phyloP scores from a whole-genome alignment of 2,329 filamentous ascomycete genomes.

The Teratosphaeria pseudoeucalypti region DNA sequence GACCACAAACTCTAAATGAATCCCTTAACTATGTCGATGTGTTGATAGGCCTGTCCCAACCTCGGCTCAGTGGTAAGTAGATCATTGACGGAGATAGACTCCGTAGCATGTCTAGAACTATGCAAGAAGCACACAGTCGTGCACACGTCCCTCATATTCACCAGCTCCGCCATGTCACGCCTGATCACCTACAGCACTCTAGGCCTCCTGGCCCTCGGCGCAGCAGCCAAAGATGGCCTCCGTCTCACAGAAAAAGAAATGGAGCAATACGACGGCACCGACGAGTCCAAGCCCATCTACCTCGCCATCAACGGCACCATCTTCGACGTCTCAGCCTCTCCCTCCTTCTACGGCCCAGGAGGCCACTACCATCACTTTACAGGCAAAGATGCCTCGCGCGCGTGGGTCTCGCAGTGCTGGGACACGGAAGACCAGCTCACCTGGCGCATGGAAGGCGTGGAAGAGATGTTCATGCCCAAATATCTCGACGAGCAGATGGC shows the following conservation, averaged over 20 bases:
- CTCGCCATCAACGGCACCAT: slow-evolving; percentile 23
- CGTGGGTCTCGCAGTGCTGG: slow-evolving; percentile 25
- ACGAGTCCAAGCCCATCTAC: slow-evolving; percentile 18
- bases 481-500: slow-evolving; percentile 20
- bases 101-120: neutral
- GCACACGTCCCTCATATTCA: neutral
- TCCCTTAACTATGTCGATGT: neutral
- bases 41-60: neutral
- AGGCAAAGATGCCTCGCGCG: slow-evolving; percentile 20
- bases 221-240: neutral
- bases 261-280: slow-evolving; percentile 16
- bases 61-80: neutral
- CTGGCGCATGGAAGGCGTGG: slow-evolving; percentile 16
- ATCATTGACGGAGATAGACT: neutral
- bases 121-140: neutral
- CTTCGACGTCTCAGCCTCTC: slow-evolving; percentile 21
- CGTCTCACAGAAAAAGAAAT: slow-evolving; percentile 14
- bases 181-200: neutral
- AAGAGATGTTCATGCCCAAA: slow-evolving; percentile 19
- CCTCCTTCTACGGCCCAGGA: slow-evolving; percentile 22
- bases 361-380: slow-evolving; percentile 23
- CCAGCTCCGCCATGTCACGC: neutral
- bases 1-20: neutral
- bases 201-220: neutral
- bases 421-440: slow-evolving; percentile 19